Conservation (phyloP, 2,329 filamentous ascomycete species). For the Clonostachys chloroleuca region DNA sequence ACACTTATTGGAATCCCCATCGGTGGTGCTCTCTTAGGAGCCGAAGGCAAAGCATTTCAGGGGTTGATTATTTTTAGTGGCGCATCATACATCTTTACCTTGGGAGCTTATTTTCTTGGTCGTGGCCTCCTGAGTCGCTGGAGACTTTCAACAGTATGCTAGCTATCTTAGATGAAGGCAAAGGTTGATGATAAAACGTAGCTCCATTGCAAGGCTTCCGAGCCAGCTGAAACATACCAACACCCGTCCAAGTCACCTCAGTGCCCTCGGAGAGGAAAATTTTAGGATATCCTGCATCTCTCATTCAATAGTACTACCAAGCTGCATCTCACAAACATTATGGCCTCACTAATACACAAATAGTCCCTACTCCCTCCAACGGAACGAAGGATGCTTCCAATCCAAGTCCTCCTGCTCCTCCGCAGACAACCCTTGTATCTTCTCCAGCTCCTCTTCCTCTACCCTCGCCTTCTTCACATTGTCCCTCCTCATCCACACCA, state of each 20-base stretch:
- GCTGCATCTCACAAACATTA: no score
- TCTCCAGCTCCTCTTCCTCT: conserved; percentile 31
- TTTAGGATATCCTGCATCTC: no score
- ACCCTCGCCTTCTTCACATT: conserved; percentile 39
- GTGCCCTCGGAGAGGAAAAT: no score
- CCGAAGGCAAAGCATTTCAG: conserved; percentile 37
- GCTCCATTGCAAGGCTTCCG: no score
- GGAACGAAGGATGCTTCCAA: conserved; percentile 57
- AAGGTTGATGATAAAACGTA: no score
- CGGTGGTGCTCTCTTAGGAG: conserved; percentile 45
- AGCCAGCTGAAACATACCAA: no score
- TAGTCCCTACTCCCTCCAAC: conserved; percentile 30
- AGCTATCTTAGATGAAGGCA: no score
- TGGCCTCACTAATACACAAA: no score
- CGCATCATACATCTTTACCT: conserved; percentile 1
- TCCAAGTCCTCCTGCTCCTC: conserved; percentile 50
- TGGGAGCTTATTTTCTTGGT: background rate
- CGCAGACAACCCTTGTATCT: conserved; percentile 38
- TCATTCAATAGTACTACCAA: no score
- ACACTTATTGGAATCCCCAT: conserved; percentile 52
- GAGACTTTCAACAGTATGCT: no score
- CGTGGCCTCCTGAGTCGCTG: no score
- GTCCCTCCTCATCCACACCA: conserved; percentile 58
- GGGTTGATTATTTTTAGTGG: conserved; percentile 50
- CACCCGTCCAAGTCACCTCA: no score